Evolutionary conservation across 108 stramenopile species (phyloP), one percentile per base, ranked within the genome.

Genomic region (Discostella pseudostelligera): DNA sequence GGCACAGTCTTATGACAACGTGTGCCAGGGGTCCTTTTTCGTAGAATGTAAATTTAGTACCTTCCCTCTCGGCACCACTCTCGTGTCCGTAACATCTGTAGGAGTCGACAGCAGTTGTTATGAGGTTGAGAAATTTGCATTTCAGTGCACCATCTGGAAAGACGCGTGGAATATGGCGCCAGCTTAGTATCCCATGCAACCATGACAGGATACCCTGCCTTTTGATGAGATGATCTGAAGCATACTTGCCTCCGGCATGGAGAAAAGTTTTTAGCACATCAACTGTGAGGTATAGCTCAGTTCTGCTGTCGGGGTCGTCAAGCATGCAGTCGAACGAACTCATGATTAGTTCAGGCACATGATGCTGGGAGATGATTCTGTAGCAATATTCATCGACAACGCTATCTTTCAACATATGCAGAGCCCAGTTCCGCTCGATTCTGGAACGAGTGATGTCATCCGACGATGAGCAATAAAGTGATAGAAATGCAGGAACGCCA

Each of bases 311-410:
- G 42, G 68, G 43, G 12, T 62, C 45, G 40, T 69, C 78, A 16
- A 70, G 51, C 36, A 39, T 4, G 36, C 72, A 59, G 59, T 80
- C 84, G 39, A 88, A 82, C 7, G 85, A 81, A 24, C 82, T 76
- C 67, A 93, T 65, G 12, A 93, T 50, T 8, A 93, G 76, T 50
- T 87, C 92, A 0, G 87, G 87, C 14, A 84, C 85, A 77, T 93
- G 89, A 39, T 86, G 83, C 29, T 80, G 67, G 45, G 78, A 56
- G n/a, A 86, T 77, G 39, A 84, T 78, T 28, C 72, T 46, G 60
- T 74, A 93, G 59, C 84, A 87, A 39, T 67, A 74, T 39, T 70
- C 72, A 76, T 90, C 86, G 9, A 81, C 67, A 9, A 82, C 76
- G 10, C 89, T 79, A 47, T 93, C 87, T 26, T 70, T 80, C n/a